Percentiles rank a stretch among this genome's conserved stretches.
phyloP scores from a whole-genome alignment of 2,329 filamentous ascomycete species.

The Neofusicoccum sp. region DNA sequence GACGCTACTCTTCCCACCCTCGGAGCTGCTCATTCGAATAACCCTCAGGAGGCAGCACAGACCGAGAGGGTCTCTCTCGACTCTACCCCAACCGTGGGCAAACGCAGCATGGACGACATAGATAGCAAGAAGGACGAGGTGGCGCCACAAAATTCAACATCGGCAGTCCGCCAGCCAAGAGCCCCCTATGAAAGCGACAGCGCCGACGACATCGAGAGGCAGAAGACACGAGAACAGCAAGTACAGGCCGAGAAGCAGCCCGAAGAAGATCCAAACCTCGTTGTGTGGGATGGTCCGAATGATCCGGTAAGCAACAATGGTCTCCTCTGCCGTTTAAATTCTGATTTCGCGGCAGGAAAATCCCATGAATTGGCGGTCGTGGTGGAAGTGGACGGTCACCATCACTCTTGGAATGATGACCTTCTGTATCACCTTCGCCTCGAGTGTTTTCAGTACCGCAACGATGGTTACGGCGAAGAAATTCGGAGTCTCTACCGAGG shows the following conservation, averaged over 20 bases:
- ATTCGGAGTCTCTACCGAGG: constrained; percentile 47
- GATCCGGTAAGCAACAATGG: constrained; percentile 4
- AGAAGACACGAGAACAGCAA: neutral
- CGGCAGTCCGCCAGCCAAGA: neutral
- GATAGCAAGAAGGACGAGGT: neutral
- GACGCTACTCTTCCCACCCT: neutral
- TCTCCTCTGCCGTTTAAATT: neutral
- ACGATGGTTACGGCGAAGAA: constrained; percentile 42
- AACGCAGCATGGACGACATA: constrained; percentile 11
- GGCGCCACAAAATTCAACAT: neutral
- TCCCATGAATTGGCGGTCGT: constrained; percentile 30
- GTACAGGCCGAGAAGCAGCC: neutral
- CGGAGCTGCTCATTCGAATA: neutral
- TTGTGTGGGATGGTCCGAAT: constrained; percentile 18
- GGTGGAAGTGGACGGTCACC: constrained; percentile 48
- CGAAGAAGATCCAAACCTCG: constrained; percentile 15
- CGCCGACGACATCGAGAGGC: constrained; percentile 13
- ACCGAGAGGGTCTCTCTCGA: neutral
- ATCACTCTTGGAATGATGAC: constrained; percentile 46
- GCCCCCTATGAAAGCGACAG: neutral
- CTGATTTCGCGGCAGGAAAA: constrained; percentile 29
- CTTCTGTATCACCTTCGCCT: constrained; percentile 52
- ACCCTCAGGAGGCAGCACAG: neutral
- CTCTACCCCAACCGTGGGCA: neutral
- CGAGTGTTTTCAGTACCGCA: constrained; percentile 50